phyloP scores from a whole-genome alignment of 192 early-diverging fungal species.

The Coemansia biformis region DNA sequence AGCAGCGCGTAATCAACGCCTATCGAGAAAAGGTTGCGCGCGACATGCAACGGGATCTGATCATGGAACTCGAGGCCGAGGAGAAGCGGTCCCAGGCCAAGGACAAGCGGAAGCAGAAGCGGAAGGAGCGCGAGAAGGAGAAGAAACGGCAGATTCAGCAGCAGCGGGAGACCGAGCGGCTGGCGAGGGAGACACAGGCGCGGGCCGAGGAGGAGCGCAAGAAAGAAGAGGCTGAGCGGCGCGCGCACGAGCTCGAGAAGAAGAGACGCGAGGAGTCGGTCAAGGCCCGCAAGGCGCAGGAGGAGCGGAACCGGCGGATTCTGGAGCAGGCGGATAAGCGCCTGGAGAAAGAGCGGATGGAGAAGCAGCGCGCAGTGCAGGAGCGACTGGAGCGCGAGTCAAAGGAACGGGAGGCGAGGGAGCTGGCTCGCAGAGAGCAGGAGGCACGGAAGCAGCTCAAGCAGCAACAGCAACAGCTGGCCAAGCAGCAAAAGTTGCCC shows the following conservation, averaged over 20 bases:
- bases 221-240: constrained; percentile 17
- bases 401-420: constrained; percentile 9
- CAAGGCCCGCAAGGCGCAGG: constrained; percentile 21
- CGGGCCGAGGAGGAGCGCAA: constrained; percentile 36
- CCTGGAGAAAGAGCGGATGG: constrained; percentile 22
- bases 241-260: constrained; percentile 17
- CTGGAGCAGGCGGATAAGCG: constrained; percentile 43
- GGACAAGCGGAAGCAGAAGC: constrained; percentile 65
- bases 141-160: constrained; percentile 49
- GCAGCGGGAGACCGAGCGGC: constrained; percentile 37
- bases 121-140: constrained; percentile 58
- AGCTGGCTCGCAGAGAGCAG: background rate
- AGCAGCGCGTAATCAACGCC: constrained; percentile 87
- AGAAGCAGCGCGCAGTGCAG: constrained; percentile 17
- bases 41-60: constrained; percentile 79
- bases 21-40: constrained; percentile 92
- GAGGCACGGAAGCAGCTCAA: constrained; percentile 3
- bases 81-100: constrained; percentile 58
- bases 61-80: constrained; percentile 86
- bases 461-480: constrained; percentile 3
- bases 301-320: constrained; percentile 43
- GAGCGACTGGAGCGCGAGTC: constrained; percentile 8
- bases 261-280: constrained; percentile 29
- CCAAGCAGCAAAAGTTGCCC: too few species aligned
- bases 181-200: constrained; percentile 22